Evolutionary conservation across 139 green algal species (phyloP).

Genomic region (Volvox africanus): DNA sequence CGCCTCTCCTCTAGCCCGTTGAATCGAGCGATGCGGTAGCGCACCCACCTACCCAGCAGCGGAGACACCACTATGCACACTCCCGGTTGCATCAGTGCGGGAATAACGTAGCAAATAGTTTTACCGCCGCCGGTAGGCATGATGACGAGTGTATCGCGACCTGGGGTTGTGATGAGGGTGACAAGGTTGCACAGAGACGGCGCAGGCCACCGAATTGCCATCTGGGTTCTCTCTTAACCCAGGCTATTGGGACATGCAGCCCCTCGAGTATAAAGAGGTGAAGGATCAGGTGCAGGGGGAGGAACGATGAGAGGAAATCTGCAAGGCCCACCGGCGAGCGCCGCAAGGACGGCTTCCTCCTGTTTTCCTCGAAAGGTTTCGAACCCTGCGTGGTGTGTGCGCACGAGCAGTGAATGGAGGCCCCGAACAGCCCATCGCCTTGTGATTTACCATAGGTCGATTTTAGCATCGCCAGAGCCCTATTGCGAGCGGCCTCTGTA

Average conservation of each 20-base stretch:
- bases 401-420: background rate
- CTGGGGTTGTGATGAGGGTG: slow-evolving; percentile 11
- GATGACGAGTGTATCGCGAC: slow-evolving; percentile 86
- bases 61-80: slow-evolving; percentile 68
- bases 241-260: too few relatives aligned
- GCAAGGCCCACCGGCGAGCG: slow-evolving; percentile 32
- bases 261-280: too few relatives aligned
- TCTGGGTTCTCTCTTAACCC: too few relatives aligned
- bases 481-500: background rate
- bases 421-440: background rate
- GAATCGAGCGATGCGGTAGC: too few relatives aligned
- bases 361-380: slow-evolving; percentile 50
- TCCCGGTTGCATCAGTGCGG: slow-evolving; percentile 43
- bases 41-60: slow-evolving; percentile 58
- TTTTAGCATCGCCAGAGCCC: background rate
- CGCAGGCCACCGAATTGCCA: too few relatives aligned
- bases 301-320: too few relatives aligned
- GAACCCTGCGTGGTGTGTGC: slow-evolving; percentile 27
- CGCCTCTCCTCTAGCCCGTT: too few relatives aligned
- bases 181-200: too few relatives aligned
- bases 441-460: background rate
- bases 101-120: slow-evolving; percentile 80
- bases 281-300: too few relatives aligned
- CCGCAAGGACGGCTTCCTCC: slow-evolving; percentile 50
- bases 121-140: slow-evolving; percentile 96